Percentiles rank a stretch among this genome's conserved stretches.
These are phyloP conservation scores for Heliamphora exappendiculata DNA, from an alignment of 148 eudicot genomes.

Conservation along the genomic window DNA sequence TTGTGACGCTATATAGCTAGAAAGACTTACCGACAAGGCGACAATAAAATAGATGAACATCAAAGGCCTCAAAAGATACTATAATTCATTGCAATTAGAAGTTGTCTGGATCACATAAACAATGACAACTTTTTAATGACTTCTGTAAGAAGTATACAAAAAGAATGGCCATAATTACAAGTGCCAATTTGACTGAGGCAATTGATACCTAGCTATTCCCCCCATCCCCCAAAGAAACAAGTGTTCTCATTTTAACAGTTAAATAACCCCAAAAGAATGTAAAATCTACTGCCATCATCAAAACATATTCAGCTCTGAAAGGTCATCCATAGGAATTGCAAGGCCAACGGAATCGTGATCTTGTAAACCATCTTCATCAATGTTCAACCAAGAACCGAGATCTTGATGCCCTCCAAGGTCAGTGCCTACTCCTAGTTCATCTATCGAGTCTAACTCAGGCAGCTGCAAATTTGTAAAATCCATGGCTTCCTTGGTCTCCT, in stretches of 20 bases:
- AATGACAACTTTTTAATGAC: slow-evolving; percentile 21
- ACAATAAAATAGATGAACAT: neutral
- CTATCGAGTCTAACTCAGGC: slow-evolving; percentile 53
- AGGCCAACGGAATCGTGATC: slow-evolving; percentile 57
- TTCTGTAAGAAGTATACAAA: slow-evolving; percentile 42
- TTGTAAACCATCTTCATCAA: slow-evolving; percentile 61
- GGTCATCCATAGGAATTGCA: slow-evolving; percentile 88
- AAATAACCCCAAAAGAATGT: slow-evolving; percentile 37
- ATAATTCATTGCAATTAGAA: slow-evolving; percentile 35
- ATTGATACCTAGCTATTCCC: neutral
- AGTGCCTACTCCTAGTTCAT: slow-evolving; percentile 47
- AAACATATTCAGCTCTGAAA: slow-evolving; percentile 66
- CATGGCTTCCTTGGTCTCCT: slow-evolving; percentile 37
- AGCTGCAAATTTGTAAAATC: slow-evolving; percentile 42
- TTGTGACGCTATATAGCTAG: neutral
- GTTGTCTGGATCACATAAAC: slow-evolving; percentile 25
- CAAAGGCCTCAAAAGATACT: neutral
- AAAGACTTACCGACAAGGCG: too few species aligned
- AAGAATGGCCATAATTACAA: slow-evolving; percentile 55
- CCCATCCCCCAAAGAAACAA: neutral
- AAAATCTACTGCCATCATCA: slow-evolving; percentile 32
- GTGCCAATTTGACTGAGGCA: slow-evolving; percentile 32
- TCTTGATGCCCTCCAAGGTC: slow-evolving; percentile 62
- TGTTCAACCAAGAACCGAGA: slow-evolving; percentile 62
- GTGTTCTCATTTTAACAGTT: slow-evolving; percentile 20